Evolutionary conservation across 192 early-diverging fungal species (phyloP).

Genomic region (Dissophora ornata): DNA sequence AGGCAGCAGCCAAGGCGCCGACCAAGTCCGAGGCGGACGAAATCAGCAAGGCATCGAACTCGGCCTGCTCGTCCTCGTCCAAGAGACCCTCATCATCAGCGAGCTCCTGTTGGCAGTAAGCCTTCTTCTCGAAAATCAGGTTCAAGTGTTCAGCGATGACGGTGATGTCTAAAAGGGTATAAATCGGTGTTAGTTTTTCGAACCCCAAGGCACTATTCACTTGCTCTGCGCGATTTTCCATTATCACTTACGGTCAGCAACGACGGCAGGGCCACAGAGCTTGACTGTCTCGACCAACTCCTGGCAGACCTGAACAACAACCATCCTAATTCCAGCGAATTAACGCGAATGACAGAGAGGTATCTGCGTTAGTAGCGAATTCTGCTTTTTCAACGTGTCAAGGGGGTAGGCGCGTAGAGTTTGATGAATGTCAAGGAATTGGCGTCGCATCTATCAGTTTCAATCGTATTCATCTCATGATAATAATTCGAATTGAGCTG

Average conservation of each 20-base stretch:
- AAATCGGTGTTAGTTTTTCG: too few species aligned
- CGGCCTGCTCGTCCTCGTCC: constrained; percentile 88
- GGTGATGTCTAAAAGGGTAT: constrained; percentile 34
- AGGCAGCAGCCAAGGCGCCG: constrained; percentile 75
- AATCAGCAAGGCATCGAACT: constrained; percentile 86
- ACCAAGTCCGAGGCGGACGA: constrained; percentile 85
- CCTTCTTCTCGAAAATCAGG: constrained; percentile 78
- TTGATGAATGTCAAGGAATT: too few species aligned
- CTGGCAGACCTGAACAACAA: constrained; percentile 83
- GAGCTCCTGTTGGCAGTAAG: constrained; percentile 77
- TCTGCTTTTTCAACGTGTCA: too few species aligned
- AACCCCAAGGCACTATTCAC: too few species aligned
- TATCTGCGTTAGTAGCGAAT: too few species aligned
- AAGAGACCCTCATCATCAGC: constrained; percentile 70
- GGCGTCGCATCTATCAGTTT: constrained; percentile 52
- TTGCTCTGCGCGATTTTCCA: too few species aligned
- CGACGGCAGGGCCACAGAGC: constrained; percentile 77
- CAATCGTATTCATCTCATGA: constrained; percentile 46
- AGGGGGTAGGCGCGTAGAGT: constrained; percentile 44
- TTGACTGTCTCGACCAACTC: constrained; percentile 78
- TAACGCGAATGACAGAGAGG: too few species aligned
- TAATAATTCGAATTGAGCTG: constrained; percentile 51
- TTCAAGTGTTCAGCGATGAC: constrained; percentile 53
- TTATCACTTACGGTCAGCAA: constrained; percentile 67
- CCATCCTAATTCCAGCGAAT: constrained; percentile 60